Conservation (phyloP, 73 alveolate genomes). For the Blepharisma japonicum region DNA sequence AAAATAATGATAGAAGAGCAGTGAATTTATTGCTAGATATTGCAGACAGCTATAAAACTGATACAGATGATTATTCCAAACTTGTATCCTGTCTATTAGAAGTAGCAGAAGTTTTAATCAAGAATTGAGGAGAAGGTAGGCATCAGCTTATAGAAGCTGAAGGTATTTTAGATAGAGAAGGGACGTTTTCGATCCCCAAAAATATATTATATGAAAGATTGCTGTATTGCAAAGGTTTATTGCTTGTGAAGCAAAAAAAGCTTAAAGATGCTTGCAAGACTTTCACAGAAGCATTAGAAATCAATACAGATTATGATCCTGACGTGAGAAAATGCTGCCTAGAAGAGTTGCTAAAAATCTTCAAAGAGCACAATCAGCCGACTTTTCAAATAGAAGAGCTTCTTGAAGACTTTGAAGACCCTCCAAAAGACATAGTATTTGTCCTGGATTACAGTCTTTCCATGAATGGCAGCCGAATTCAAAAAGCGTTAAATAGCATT, state of each 20-base stretch:
- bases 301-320: conserved; percentile 42
- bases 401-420: conserved; percentile 31
- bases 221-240: background rate
- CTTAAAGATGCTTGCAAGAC: conserved; percentile 25
- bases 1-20: background rate
- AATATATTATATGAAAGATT: background rate
- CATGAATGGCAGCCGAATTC: conserved; percentile 31
- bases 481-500: conserved; percentile 8
- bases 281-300: conserved; percentile 32
- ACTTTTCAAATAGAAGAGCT: conserved; percentile 31
- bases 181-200: background rate
- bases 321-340: conserved; percentile 39
- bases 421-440: conserved; percentile 45
- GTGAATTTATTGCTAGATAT: background rate
- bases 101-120: background rate
- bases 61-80: background rate
- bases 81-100: background rate
- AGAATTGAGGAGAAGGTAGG: too few species aligned
- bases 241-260: background rate
- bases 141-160: conserved; percentile 1
- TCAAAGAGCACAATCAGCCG: conserved; percentile 8
- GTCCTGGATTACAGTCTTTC: conserved; percentile 34
- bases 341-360: conserved; percentile 13
- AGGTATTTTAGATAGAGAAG: background rate
- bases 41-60: background rate